Percentiles rank a stretch among this genome's conserved stretches.
phyloP scores from a whole-genome alignment of 2,329 filamentous ascomycete species.

The Dactylellina cionopaga region DNA sequence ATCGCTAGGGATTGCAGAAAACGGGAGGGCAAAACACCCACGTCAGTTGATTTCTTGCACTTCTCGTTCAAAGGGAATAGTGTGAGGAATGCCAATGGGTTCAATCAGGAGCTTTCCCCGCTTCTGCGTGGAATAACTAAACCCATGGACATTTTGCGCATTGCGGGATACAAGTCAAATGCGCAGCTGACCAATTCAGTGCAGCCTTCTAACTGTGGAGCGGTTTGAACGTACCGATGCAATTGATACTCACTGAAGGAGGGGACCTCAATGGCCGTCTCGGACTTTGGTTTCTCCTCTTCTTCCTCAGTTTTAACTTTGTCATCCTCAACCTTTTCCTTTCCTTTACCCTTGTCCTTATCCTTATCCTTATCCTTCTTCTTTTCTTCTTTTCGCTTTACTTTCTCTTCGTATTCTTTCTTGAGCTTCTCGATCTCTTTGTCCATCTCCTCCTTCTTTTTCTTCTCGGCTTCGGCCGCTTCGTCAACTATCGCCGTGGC shows the following conservation, averaged over 20 bases:
- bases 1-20: conserved; percentile 66
- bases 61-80: neutral
- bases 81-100: neutral
- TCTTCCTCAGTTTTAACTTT: conserved; percentile 63
- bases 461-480: conserved; percentile 68
- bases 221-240: conserved; percentile 10
- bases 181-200: conserved; percentile 48
- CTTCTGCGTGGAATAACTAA: conserved; percentile 10
- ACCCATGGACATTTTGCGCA: conserved; percentile 35
- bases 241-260: conserved; percentile 18
- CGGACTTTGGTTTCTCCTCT: conserved; percentile 63
- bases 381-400: conserved; percentile 66
- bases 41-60: conserved; percentile 27
- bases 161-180: conserved; percentile 34
- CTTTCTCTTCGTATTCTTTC: conserved; percentile 80
- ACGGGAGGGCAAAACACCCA: conserved; percentile 25
- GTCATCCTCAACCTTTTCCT: conserved; percentile 64
- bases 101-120: conserved; percentile 14
- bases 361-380: conserved; percentile 74
- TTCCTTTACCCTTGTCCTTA: conserved; percentile 70
- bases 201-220: conserved; percentile 14
- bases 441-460: conserved; percentile 72
- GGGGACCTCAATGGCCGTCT: conserved; percentile 59
- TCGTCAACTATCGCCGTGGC: conserved; percentile 73
- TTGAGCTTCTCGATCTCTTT: conserved; percentile 72